phyloP scores from a whole-genome alignment of 305 asterid species.

The Rubia peregrina region DNA sequence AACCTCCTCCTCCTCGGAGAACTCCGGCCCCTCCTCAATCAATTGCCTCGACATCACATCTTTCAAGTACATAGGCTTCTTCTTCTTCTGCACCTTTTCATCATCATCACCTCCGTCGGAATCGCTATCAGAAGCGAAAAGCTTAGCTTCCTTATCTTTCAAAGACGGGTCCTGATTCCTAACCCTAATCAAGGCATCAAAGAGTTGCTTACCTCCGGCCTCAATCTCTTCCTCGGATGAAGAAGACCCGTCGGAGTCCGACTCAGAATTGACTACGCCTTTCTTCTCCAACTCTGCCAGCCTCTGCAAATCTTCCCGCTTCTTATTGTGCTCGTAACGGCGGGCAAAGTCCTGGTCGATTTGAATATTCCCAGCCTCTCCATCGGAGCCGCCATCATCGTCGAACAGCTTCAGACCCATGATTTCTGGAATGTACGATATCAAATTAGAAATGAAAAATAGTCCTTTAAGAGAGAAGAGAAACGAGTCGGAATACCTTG shows the following conservation, averaged over 20 bases:
- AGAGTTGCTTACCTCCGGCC: slow-evolving; percentile 29
- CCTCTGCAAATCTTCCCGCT: slow-evolving; percentile 72
- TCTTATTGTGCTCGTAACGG: slow-evolving; percentile 65
- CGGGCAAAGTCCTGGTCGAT: slow-evolving; percentile 56
- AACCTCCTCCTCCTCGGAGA: slow-evolving; percentile 28
- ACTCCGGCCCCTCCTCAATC: slow-evolving; percentile 71
- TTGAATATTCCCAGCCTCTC: slow-evolving; percentile 7
- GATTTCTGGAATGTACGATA: no score
- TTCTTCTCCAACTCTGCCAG: slow-evolving; percentile 62
- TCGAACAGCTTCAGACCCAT: no score
- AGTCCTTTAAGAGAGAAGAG: no score
- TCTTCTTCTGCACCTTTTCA: slow-evolving; percentile 12
- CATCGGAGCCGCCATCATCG: neutral
- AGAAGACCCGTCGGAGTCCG: slow-evolving; percentile 34
- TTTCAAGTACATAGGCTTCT: slow-evolving; percentile 64
- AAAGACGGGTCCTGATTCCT: slow-evolving; percentile 57
- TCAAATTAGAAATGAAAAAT: no score
- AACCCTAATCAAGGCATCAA: slow-evolving; percentile 57
- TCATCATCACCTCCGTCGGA: neutral
- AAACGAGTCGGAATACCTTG: no score
- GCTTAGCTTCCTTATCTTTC: slow-evolving; percentile 46
- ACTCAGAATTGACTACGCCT: slow-evolving; percentile 37
- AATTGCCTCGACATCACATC: slow-evolving; percentile 60
- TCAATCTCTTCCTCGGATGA: slow-evolving; percentile 24
- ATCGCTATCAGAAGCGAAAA: slow-evolving; percentile 39